Conservation (phyloP, 306 rosid species). For the Malus sieversii region DNA sequence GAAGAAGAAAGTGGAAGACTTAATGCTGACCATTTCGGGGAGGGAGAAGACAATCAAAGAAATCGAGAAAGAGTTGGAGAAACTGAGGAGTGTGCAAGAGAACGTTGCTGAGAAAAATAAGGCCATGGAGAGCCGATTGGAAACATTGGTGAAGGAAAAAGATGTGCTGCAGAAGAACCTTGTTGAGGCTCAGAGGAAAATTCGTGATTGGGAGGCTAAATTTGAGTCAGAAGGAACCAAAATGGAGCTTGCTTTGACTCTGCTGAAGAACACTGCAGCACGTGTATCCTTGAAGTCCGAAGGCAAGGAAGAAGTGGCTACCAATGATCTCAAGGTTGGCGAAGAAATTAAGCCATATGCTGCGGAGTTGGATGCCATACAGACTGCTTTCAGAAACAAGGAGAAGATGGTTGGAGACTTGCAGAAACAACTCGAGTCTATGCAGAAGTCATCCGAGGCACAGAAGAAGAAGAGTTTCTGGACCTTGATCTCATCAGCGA, state of each 20-base stretch:
- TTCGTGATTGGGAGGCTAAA: constrained; percentile 37
- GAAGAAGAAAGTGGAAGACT: constrained; percentile 31
- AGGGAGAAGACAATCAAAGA: constrained; percentile 32
- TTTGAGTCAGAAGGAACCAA: constrained; percentile 26
- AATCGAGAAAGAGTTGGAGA: constrained; percentile 20
- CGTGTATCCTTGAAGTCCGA: constrained; percentile 19
- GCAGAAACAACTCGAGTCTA: constrained; percentile 35
- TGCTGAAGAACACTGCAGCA: constrained; percentile 57
- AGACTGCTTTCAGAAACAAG: constrained; percentile 51
- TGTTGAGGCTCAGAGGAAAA: constrained; percentile 14
- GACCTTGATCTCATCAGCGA: constrained; percentile 57
- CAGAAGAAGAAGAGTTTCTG: constrained; percentile 51
- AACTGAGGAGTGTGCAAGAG: constrained; percentile 21
- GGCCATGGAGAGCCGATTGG: constrained; percentile 24
- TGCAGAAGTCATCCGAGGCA: constrained; percentile 30
- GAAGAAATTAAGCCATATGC: constrained; percentile 38
- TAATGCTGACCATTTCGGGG: constrained; percentile 25
- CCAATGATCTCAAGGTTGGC: constrained; percentile 28
- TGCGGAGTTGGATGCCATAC: constrained; percentile 57
- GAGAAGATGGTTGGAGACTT: constrained; percentile 47
- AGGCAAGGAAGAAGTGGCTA: constrained; percentile 26
- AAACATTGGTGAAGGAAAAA: constrained; percentile 38
- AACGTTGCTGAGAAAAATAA: constrained; percentile 25
- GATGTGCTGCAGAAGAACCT: constrained; percentile 27
- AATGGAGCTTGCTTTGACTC: constrained; percentile 26